A percentile compares a stretch with the other conserved stretches of the same genome.
These are phyloP conservation scores for Sequoiadendron giganteum DNA, from an alignment of 75 land plant genomes.

Conservation along the genomic window DNA sequence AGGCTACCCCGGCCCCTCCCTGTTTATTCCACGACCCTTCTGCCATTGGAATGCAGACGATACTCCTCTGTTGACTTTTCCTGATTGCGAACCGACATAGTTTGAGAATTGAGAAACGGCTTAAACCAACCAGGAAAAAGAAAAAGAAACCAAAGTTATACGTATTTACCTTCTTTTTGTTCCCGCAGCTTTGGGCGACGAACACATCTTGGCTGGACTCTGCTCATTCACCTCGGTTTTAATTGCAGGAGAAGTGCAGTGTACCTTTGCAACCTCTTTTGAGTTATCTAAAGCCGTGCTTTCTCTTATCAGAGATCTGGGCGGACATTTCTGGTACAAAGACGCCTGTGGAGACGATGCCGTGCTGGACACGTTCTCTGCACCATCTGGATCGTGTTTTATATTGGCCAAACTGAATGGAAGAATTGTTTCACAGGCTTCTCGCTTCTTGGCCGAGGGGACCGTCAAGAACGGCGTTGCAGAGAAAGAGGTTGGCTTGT, in stretches of 20 bases:
- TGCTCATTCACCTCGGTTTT: neutral
- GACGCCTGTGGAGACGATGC: neutral
- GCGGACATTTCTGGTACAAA: neutral
- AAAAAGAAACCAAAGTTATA: neutral
- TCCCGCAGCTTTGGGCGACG: neutral
- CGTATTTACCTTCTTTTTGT: neutral
- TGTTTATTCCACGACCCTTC: constrained; percentile 19
- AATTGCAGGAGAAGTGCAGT: neutral
- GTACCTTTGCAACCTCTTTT: neutral
- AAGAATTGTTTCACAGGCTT: neutral
- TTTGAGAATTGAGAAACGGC: neutral
- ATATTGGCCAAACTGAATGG: neutral
- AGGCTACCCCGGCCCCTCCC: constrained; percentile 56
- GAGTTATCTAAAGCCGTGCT: neutral
- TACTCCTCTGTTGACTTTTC: constrained; percentile 40
- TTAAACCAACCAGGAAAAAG: neutral
- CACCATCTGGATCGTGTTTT: neutral
- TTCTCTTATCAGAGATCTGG: neutral
- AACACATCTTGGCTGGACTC: neutral
- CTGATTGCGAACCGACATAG: constrained; percentile 15
- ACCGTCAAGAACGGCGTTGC: neutral
- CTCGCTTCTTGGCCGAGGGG: neutral
- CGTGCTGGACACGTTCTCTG: neutral
- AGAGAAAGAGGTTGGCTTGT: neutral
- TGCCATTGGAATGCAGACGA: constrained; percentile 42